A percentile compares a stretch with the other conserved stretches of the same genome.
Evolutionary conservation across 225 moss, liverwort and hornwort species (phyloP).

Genomic region (Pseudoscleropodium purum): DNA sequence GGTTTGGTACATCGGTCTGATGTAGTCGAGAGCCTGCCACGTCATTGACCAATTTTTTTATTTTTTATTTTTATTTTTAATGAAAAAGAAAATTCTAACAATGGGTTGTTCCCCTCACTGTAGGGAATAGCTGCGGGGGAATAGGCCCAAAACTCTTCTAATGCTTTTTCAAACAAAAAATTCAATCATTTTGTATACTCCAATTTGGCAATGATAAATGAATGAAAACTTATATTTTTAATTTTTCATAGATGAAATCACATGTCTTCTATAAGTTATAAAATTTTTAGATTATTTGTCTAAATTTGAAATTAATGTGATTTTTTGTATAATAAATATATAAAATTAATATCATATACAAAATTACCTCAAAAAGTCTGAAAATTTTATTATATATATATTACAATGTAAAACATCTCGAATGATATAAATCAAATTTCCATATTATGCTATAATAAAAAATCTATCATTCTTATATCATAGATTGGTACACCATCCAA

Average conservation of each 20-base stretch:
- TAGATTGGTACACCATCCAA: background rate
- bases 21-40: no score
- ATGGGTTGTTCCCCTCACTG: no score
- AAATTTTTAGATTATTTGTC: background rate
- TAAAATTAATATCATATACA: background rate
- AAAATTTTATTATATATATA: background rate
- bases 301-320: background rate
- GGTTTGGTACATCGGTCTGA: no score
- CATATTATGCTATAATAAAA: rapidly evolving
- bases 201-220: background rate
- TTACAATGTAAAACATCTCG: background rate
- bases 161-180: no score
- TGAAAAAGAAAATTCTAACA: no score
- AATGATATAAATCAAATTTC: background rate
- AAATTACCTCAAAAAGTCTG: background rate
- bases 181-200: background rate
- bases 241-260: background rate
- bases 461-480: background rate
- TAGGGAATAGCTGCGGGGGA: no score
- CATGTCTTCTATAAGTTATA: background rate
- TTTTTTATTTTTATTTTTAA: no score
- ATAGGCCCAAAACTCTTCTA: no score
- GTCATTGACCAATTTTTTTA: no score
- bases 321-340: background rate
- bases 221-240: background rate